Evolutionary conservation across 768 basidiomycete species (phyloP).

Genomic region (Boletus sensibilis): DNA sequence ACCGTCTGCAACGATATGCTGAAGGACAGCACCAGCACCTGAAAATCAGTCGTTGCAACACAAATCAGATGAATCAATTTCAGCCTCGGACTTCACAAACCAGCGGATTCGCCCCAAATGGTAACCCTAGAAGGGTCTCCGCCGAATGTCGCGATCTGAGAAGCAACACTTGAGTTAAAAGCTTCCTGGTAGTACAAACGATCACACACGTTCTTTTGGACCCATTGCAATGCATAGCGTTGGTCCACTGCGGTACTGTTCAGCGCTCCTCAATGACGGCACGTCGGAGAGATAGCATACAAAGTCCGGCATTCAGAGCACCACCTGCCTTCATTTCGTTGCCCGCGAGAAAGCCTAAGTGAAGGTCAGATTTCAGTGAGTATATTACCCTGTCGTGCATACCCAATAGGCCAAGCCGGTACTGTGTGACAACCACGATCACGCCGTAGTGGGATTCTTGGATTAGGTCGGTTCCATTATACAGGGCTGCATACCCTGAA

Average conservation of each 20-base stretch:
- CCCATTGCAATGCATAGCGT: not conserved
- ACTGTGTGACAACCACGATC: slow-evolving; percentile 15
- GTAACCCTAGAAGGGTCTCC: not conserved
- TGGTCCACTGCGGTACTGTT: not conserved
- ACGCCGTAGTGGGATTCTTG: slow-evolving; percentile 20
- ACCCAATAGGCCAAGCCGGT: not conserved
- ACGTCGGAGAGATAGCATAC: not conserved
- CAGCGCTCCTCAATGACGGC: not conserved
- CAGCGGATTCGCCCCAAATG: not conserved
- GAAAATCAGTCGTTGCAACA: not conserved
- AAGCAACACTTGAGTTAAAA: not conserved
- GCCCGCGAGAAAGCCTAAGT: not conserved
- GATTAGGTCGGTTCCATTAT: slow-evolving; percentile 7
- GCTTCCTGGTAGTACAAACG: not conserved
- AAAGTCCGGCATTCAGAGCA: not conserved
- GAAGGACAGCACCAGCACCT: slow-evolving; percentile 46
- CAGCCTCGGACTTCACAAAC: not conserved
- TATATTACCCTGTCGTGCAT: not conserved
- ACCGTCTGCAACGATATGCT: slow-evolving; percentile 33
- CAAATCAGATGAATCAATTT: not conserved
- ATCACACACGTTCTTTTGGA: not conserved
- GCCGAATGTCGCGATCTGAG: not conserved
- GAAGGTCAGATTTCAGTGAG: not conserved
- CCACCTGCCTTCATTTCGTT: not conserved
- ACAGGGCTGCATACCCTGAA: slow-evolving; percentile 24